Percentiles rank a stretch among this genome's conserved stretches.
Conservation (phyloP, 164 flowering plant species). For the Litsea cubeba region DNA sequence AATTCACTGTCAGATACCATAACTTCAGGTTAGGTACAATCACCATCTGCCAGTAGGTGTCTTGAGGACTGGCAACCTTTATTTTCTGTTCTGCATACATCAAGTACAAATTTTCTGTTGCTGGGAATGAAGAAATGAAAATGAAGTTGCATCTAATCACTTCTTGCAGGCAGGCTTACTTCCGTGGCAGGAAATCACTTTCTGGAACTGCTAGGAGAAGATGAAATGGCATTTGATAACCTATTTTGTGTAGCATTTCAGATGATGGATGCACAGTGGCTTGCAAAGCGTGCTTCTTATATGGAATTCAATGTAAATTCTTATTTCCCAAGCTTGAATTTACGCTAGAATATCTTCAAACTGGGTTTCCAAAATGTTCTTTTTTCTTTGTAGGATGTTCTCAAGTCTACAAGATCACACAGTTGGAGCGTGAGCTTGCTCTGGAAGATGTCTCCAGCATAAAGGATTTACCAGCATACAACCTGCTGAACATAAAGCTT, state of each 20-base stretch:
- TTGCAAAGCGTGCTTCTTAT: conserved; percentile 77
- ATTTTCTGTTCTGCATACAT: no score
- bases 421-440: conserved; percentile 65
- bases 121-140: background rate
- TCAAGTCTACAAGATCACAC: conserved; percentile 72
- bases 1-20: no score
- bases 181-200: conserved; percentile 52
- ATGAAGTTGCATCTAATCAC: background rate
- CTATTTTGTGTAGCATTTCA: conserved; percentile 66
- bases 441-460: conserved; percentile 53
- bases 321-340: background rate
- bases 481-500: conserved; percentile 27
- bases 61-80: no score
- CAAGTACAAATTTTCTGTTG: no score
- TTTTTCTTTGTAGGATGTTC: conserved; percentile 51
- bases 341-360: background rate
- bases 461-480: conserved; percentile 68
- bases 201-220: conserved; percentile 53
- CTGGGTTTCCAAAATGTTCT: background rate
- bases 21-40: no score
- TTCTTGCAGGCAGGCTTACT: conserved; percentile 49
- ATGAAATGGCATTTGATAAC: conserved; percentile 80
- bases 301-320: conserved; percentile 71
- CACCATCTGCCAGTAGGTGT: no score
- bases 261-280: conserved; percentile 88